A percentile compares a stretch with the other conserved stretches of the same genome.
Evolutionary conservation across 768 basidiomycete species (phyloP).

Genomic region (Gloeophyllum trabeum): DNA sequence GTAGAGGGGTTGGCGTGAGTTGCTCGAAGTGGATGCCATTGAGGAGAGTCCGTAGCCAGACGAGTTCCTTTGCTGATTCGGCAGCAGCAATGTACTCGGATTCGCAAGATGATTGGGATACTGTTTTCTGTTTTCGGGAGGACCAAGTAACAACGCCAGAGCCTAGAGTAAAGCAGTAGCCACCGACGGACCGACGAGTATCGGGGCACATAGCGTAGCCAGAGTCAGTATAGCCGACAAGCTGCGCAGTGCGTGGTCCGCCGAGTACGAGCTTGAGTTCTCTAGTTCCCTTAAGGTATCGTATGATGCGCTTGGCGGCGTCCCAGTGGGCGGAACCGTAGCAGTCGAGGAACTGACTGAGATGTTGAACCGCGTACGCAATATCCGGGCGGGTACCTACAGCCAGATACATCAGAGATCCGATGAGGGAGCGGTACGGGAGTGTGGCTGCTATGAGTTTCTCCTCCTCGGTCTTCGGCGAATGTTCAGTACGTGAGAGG

Average conservation of each 20-base stretch:
- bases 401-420: conserved; percentile 20
- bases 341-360: conserved; percentile 13
- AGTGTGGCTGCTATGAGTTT: background rate
- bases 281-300: conserved; percentile 16
- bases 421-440: conserved; percentile 8
- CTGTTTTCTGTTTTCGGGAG: conserved; percentile 16
- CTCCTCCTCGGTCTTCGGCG: background rate
- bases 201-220: conserved; percentile 15
- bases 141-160: conserved; percentile 17
- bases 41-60: conserved; percentile 15
- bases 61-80: conserved; percentile 15
- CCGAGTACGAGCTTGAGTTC: conserved; percentile 6
- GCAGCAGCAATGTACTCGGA: conserved; percentile 22
- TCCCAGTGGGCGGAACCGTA: conserved; percentile 13
- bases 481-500: no score
- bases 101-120: conserved; percentile 20
- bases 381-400: conserved; percentile 22
- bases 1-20: background rate
- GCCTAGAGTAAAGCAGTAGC: conserved; percentile 17
- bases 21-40: conserved; percentile 4
- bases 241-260: background rate
- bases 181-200: conserved; percentile 13
- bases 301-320: conserved; percentile 14
- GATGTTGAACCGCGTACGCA: conserved; percentile 13
- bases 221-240: conserved; percentile 17